Evolutionary conservation across 495 filamentous ascomycete genomes (phyloP), one percentile per base, ranked within the genome.

Genomic region (Penicillium pancosmium): DNA sequence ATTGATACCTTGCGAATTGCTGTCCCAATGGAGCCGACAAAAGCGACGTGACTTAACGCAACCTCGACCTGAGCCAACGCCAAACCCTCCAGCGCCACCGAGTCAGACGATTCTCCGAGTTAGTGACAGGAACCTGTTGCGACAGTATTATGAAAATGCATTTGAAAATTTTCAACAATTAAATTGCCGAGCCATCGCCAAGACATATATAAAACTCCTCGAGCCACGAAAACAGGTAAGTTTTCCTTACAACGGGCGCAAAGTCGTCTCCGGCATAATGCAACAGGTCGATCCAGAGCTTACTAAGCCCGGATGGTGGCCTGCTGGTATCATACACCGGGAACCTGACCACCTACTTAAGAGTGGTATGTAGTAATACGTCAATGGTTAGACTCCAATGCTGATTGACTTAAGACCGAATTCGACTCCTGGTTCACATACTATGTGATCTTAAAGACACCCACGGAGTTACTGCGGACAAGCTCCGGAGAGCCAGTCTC

Each of bases 221-320:
- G 89, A 92, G 52, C 90, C 92, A 0, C 90, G 90, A 60, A 97
- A 97, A 70, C 91, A 96, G 68, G 86, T 87, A 0, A 86, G 82
- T 46, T 86, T 90, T 62, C 93, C 93, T 0, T 96, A 96, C 67
- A 91, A 88, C 38, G 78, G 82, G 25, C 78, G 84, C 10, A 77
- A 84, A 49, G 67, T 64, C 4, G 60, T 71, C 13, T 64, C 65
- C 60, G 80, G 47, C 74, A 77, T 62, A 67, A 81, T 40, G 9
- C 70, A 74, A 44, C 67, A 63, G 4, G 68, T 72, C 16, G 70
- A 78, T 55, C 76, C 77, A 1, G 77, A 80, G 53, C 58, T 68
- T 43, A 80, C 77, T 4, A 80, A 78, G 43, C 91, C 91, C 5
- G 80, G 78, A 16, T 96, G 91, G 91, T 96, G 91, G 91, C 91